phyloP scores from a whole-genome alignment of 1,284 basidiomycete genomes.

The Trichosporon ovoides region DNA sequence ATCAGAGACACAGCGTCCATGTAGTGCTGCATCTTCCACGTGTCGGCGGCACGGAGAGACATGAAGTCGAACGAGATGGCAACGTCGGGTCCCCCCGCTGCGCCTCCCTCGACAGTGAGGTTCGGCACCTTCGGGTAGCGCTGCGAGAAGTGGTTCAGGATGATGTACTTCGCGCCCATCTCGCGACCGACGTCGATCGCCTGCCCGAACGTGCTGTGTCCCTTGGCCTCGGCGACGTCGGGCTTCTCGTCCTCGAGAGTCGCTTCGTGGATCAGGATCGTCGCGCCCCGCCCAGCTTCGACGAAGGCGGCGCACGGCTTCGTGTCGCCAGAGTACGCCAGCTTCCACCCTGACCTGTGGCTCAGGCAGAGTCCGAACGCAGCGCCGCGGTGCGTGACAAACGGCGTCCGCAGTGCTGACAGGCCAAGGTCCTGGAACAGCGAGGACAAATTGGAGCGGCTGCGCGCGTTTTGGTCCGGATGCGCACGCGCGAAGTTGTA shows the following conservation, averaged over 20 bases:
- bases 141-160: constrained; percentile 93
- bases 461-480: neutral
- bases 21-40: constrained; percentile 76
- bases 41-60: constrained; percentile 63
- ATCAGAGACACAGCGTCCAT: constrained; percentile 64
- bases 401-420: constrained; percentile 57
- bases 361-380: constrained; percentile 68
- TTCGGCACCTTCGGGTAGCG: constrained; percentile 83
- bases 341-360: constrained; percentile 69
- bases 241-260: constrained; percentile 75
- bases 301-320: constrained; percentile 67
- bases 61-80: constrained; percentile 78
- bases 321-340: constrained; percentile 85
- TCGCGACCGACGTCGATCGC: constrained; percentile 72
- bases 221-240: constrained; percentile 67
- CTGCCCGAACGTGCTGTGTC: constrained; percentile 83
- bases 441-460: neutral
- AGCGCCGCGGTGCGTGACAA: constrained; percentile 64
- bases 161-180: constrained; percentile 73
- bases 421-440: constrained; percentile 31
- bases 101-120: constrained; percentile 18
- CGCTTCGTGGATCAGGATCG: constrained; percentile 88
- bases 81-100: constrained; percentile 51
- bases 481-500: constrained; percentile 12
- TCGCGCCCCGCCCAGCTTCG: constrained; percentile 62